Evolutionary conservation across 176 grass and related monocot genomes (phyloP), one percentile per base, ranked within the genome.

Genomic region (Ensete glaucum): DNA sequence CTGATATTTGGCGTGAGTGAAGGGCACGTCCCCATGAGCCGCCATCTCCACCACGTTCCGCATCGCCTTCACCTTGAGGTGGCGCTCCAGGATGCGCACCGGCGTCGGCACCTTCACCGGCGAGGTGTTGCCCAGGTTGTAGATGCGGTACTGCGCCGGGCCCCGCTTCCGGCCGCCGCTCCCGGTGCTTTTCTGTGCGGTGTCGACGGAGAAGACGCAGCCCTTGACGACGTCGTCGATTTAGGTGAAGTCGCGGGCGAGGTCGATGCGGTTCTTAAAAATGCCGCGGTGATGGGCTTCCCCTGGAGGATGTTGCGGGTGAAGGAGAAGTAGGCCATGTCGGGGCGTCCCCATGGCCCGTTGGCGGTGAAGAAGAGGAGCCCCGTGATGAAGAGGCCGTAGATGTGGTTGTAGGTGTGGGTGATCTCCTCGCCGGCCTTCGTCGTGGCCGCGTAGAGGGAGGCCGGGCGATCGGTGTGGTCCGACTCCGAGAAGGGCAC

Each of bases 271-370:
- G 29, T 29, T 29, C 29, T 29, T 29, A 25, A 25, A 25, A 25
- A 25, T 25, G 29, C 29, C 29, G 29, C 52, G 1, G 77, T 81
- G 43, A 85, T 85, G 11, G 84, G 79, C 66, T 85, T 85, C 66
- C 80, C 76, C 63, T 74, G 78, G 49, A 85, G 78, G 29, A 85
- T 85, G 49, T 85, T 74, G 69, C 79, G 57, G n/a, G 79, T 85
- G n/a, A 85, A 85, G 67, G 67, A 81, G 73, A 85, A 85, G 77
- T 85, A 85, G 1, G 83, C 83, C 83, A 85, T 80, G 70, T 85
- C 83, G 0, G 83, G 83, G 12, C 84, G 73, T 20, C 84, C 84
- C 84, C 84, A 85, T 5, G 84, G 84, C 0, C 84, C 79, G 19
- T 85, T 81, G 16, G 81, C 84, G 5, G 83, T 85, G 50, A 85